phyloP scores from a whole-genome alignment of 2,329 filamentous ascomycete species.

The Falciphora oryzae region DNA sequence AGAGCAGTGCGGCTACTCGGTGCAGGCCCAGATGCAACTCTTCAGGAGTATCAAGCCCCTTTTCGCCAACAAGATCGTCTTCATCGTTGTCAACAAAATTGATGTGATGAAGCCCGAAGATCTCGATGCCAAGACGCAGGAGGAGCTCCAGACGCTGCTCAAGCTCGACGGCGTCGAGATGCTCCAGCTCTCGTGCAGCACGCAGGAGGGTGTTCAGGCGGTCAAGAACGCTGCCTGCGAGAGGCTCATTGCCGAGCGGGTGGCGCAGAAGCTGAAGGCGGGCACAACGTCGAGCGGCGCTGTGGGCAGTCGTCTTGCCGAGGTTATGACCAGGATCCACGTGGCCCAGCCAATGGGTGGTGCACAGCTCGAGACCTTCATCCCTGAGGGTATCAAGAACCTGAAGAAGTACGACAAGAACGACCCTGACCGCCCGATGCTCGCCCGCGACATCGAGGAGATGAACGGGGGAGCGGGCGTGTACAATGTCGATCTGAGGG shows the following conservation, averaged over 20 bases:
- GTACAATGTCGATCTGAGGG: constrained; percentile 86
- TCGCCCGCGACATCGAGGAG: constrained; percentile 83
- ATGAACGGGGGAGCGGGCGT: constrained; percentile 94
- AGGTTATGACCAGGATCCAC: constrained; percentile 91
- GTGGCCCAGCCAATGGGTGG: constrained; percentile 91
- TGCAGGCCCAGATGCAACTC: constrained; percentile 85
- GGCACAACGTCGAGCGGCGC: constrained; percentile 72
- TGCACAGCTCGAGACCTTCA: constrained; percentile 71
- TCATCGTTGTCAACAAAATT: constrained; percentile 97
- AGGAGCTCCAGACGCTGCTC: constrained; percentile 68
- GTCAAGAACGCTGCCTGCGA: constrained; percentile 96
- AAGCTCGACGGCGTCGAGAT: constrained; percentile 68
- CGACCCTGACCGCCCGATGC: constrained; percentile 74
- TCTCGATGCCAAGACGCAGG: constrained; percentile 64
- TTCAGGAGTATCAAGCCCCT: constrained; percentile 96
- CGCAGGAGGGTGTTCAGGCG: constrained; percentile 85
- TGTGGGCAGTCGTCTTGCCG: constrained; percentile 75
- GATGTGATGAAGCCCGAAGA: constrained; percentile 86
- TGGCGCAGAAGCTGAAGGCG: constrained; percentile 93
- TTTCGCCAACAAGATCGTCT: constrained; percentile 96
- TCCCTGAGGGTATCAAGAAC: constrained; percentile 76
- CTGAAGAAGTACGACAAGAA: constrained; percentile 85
- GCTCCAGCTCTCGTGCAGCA: constrained; percentile 90
- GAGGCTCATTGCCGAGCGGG: constrained; percentile 83
- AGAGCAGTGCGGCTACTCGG: constrained; percentile 93